Evolutionary conservation across 1,139 yeast species (phyloP).

Genomic region (Saccharomyces uvarum): DNA sequence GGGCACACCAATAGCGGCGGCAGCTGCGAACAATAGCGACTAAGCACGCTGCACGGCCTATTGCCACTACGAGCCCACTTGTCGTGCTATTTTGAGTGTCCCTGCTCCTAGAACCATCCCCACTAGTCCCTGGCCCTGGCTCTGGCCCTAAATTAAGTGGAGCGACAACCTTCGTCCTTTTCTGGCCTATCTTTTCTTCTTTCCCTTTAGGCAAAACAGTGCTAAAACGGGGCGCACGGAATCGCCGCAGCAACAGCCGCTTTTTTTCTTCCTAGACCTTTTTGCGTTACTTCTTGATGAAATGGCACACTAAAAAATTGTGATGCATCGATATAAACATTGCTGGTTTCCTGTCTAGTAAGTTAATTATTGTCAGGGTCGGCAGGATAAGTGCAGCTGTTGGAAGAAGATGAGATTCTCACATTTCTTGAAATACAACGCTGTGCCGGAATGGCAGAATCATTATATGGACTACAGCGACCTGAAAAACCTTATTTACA

Average conservation of each 20-base stretch:
- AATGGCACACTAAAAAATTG: neutral
- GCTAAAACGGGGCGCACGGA: neutral
- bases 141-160: neutral
- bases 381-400: neutral
- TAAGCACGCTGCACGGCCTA: too few species aligned
- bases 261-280: neutral
- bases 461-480: constrained; percentile 60
- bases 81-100: too few species aligned
- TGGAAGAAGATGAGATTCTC: constrained; percentile 52
- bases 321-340: neutral
- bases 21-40: too few species aligned
- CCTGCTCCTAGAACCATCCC: too few species aligned
- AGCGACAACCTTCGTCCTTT: neutral
- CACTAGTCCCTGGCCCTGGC: neutral
- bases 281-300: neutral
- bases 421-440: constrained; percentile 62
- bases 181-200: neutral
- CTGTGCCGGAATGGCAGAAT: constrained; percentile 73
- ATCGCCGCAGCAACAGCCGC: neutral
- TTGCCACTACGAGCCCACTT: too few species aligned
- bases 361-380: neutral
- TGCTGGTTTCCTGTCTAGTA: neutral
- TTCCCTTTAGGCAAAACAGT: neutral
- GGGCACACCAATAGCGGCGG: neutral
- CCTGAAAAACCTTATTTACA: constrained; percentile 54